phyloP scores from a whole-genome alignment of 2,329 filamentous ascomycete genomes.

The Neofusicoccum kwambonambiense region DNA sequence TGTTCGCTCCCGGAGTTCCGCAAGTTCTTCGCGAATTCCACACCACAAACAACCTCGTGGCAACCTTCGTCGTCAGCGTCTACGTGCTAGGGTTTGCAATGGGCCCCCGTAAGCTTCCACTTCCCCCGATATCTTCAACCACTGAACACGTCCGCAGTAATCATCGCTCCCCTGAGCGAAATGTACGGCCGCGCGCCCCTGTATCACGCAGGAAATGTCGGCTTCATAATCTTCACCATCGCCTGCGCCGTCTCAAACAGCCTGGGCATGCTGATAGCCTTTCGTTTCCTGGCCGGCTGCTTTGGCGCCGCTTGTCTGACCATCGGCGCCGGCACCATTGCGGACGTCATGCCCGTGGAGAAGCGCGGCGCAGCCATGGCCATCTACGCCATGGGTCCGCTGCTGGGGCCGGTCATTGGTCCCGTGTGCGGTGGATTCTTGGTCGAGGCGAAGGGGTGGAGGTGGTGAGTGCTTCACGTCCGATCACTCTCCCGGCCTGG shows the following conservation, averaged over 20 bases:
- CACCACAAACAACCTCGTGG: conserved; percentile 31
- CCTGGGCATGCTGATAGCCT: conserved; percentile 39
- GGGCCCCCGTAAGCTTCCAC: conserved; percentile 26
- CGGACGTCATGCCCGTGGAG: conserved; percentile 36
- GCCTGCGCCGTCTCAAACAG: conserved; percentile 36
- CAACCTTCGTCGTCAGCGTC: conserved; percentile 38
- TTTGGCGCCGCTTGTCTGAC: conserved; percentile 35
- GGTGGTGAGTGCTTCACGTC: conserved; percentile 24
- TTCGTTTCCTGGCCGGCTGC: conserved; percentile 37
- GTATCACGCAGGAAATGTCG: conserved; percentile 43
- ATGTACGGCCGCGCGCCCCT: conserved; percentile 33
- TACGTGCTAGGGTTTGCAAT: conserved; percentile 41
- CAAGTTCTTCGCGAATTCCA: conserved; percentile 34
- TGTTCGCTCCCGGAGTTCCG: conserved; percentile 31
- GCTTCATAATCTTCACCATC: conserved; percentile 53
- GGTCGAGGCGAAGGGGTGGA: conserved; percentile 33
- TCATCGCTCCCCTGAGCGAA: conserved; percentile 39
- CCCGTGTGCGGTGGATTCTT: conserved; percentile 36
- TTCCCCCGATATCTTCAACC: neutral
- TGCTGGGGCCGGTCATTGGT: conserved; percentile 36
- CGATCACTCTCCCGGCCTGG: neutral
- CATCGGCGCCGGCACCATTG: conserved; percentile 36
- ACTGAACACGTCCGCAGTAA: conserved; percentile 43
- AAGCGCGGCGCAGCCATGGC: conserved; percentile 37
- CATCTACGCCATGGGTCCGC: conserved; percentile 37